These are phyloP conservation scores for Yamadazyma songkhlaensis DNA, from an alignment of 1,139 yeast genomes.

Conservation along the genomic window DNA sequence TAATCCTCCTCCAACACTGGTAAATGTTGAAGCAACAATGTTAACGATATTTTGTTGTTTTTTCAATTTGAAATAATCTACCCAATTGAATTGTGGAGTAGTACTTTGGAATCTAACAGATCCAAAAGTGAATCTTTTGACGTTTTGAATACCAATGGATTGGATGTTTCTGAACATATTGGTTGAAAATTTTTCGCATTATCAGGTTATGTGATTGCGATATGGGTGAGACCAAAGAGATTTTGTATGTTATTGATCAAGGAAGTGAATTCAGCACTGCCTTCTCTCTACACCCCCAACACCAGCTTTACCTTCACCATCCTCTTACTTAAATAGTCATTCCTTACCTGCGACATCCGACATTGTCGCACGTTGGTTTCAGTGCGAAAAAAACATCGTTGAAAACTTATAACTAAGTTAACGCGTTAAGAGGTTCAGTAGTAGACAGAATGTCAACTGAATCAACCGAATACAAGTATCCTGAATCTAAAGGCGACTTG, in stretches of 20 bases:
- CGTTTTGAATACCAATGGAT: slow-evolving; percentile 3
- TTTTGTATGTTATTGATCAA: no score
- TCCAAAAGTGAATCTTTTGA: background rate
- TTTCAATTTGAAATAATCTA: slow-evolving; percentile 71
- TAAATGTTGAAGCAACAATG: slow-evolving; percentile 59
- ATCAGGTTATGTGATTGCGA: slow-evolving; percentile 1
- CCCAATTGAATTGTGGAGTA: slow-evolving; percentile 55
- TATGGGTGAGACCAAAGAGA: background rate
- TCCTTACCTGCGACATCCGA: background rate
- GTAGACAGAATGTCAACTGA: background rate
- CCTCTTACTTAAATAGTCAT: no score
- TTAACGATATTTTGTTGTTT: slow-evolving; percentile 73
- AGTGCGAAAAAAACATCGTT: slow-evolving; percentile 1
- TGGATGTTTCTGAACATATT: background rate
- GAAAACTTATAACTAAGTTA: slow-evolving; percentile 1
- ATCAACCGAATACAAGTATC: slow-evolving; percentile 15
- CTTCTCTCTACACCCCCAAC: no score
- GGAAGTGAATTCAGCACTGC: no score
- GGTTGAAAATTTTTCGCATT: slow-evolving; percentile 4
- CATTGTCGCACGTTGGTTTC: background rate
- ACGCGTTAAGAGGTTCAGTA: background rate
- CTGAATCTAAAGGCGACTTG: slow-evolving; percentile 31
- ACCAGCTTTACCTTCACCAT: no score
- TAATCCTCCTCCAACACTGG: slow-evolving; percentile 68
- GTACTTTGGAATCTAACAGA: slow-evolving; percentile 19